Evolutionary conservation across 805 yeast genomes (phyloP), one percentile per base, ranked within the genome.

Genomic region (Pichia thaimueangensis): DNA sequence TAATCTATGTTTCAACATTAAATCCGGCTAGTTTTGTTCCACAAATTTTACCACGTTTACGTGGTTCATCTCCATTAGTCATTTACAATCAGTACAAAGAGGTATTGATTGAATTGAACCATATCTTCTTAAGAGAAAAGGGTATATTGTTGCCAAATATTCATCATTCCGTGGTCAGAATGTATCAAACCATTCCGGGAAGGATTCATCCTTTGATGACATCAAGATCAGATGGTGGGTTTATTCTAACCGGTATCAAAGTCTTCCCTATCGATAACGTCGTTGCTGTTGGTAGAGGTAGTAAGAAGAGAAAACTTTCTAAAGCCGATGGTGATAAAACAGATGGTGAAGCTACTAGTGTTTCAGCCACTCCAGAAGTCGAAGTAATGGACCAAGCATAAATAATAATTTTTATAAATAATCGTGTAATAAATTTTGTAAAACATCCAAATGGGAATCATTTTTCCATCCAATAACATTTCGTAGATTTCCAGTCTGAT

Each of bases 121-220:
- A 84, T 50, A 69, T 66, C n/a, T 67, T 89, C 34, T 69, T 76
- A 49, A 65, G 66, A 23, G 94, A 89, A 54, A 70, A 77, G 46
- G 71, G 87, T 35, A 75, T 86, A 9, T 67, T 93, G 52, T 91
- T 93, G 0, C 95, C 97, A 5, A 76, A 86, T 13, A 77, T 91
- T 19, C 71, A 75, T 48, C 96, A 89, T 60, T 77, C 94, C 1
- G 71, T 86, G 48, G 93, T 84, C 11, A 75, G 97, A 49, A 81
- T 80, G 38, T 89, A 83, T 59, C 99, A 93, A 67, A 87, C 97
- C 3, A 78, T 91, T 23, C 86, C 95, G 16, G 98, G 97, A 7
- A 80, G 94, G 58, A 69, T 91, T 55, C 99, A 93, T 61, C 99
- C 99, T 0, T 58, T 81, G 47, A 93, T 93, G 99, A 86, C 97